Evolutionary conservation across 2,329 filamentous ascomycete genomes (phyloP).

Genomic region (Hypoxylon sp.): DNA sequence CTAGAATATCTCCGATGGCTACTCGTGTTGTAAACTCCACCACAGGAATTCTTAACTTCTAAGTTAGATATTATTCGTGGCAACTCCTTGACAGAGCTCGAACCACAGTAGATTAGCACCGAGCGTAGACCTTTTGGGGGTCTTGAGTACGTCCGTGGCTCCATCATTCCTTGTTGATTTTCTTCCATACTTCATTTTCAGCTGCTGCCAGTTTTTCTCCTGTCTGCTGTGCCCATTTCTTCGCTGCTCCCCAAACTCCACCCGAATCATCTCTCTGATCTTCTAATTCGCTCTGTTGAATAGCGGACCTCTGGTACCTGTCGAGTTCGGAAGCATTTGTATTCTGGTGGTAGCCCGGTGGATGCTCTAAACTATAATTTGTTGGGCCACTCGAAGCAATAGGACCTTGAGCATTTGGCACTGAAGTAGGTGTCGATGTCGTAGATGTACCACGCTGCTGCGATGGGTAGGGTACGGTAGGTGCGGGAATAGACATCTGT

Average conservation of each 20-base stretch:
- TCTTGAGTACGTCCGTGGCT: conserved; percentile 17
- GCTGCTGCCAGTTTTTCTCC: conserved; percentile 71
- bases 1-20: conserved; percentile 1
- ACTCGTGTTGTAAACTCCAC: conserved; percentile 18
- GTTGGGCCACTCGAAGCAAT: conserved; percentile 49
- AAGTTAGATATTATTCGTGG: conserved; percentile 10
- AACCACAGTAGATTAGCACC: conserved; percentile 29
- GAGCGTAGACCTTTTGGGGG: conserved; percentile 23
- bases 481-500: conserved; percentile 68
- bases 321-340: conserved; percentile 66
- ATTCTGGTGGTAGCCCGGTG: conserved; percentile 72
- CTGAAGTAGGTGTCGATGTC: conserved; percentile 51
- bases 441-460: conserved; percentile 64
- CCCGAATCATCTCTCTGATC: conserved; percentile 52
- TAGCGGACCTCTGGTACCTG: conserved; percentile 62
- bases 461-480: conserved; percentile 59
- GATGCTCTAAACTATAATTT: conserved; percentile 59
- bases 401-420: conserved; percentile 50
- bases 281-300: conserved; percentile 55
- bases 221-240: conserved; percentile 70
- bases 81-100: conserved; percentile 22
- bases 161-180: conserved; percentile 70
- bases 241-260: conserved; percentile 70
- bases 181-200: conserved; percentile 74
- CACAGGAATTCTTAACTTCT: conserved; percentile 9